phyloP scores from a whole-genome alignment of 768 basidiomycete species.

The Suillus subaureus region DNA sequence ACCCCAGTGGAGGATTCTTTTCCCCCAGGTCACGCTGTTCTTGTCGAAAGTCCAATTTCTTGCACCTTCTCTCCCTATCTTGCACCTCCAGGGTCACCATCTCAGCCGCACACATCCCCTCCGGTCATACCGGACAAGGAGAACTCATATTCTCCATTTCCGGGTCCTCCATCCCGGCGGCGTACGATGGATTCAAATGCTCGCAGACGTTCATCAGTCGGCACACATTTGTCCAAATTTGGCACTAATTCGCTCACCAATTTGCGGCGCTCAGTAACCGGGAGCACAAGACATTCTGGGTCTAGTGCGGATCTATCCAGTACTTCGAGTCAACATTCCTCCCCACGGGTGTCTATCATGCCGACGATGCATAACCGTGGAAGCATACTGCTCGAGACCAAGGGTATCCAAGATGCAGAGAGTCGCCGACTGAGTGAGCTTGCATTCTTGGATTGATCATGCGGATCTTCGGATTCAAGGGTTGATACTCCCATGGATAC shows the following conservation, averaged over 20 bases:
- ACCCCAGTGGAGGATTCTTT: constrained; percentile 16
- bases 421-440: constrained; percentile 69
- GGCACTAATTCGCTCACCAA: constrained; percentile 44
- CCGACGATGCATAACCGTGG: constrained; percentile 63
- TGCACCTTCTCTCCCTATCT: constrained; percentile 25
- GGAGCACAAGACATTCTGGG: constrained; percentile 28
- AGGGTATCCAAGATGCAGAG: constrained; percentile 66
- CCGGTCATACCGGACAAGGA: constrained; percentile 19
- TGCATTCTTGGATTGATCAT: constrained; percentile 54
- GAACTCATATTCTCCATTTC: not conserved
- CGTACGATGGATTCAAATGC: constrained; percentile 23
- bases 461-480: constrained; percentile 9
- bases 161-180: constrained; percentile 13
- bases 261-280: constrained; percentile 48
- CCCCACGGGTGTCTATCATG: constrained; percentile 45
- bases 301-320: constrained; percentile 37
- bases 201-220: constrained; percentile 7
- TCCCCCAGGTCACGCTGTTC: constrained; percentile 3
- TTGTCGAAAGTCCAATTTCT: constrained; percentile 29
- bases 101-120: constrained; percentile 18
- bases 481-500: not conserved
- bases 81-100: constrained; percentile 15
- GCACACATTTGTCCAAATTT: constrained; percentile 26
- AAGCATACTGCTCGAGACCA: constrained; percentile 55
- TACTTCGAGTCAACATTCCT: constrained; percentile 34